These are phyloP conservation scores for Agaricus sinodeliciosus DNA, from an alignment of 768 basidiomycete genomes.

Conservation along the genomic window DNA sequence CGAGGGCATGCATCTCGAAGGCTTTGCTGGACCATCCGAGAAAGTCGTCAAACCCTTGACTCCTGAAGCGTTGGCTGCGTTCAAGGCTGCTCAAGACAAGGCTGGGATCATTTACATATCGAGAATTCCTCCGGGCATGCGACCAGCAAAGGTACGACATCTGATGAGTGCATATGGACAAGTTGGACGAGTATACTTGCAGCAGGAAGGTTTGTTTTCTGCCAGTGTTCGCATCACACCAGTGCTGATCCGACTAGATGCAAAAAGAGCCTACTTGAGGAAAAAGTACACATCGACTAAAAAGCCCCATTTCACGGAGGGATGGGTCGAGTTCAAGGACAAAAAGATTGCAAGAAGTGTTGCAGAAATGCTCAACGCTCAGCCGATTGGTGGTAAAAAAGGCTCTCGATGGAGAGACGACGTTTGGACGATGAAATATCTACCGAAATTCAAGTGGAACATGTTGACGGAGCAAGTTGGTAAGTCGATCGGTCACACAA, in stretches of 20 bases:
- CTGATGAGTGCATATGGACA: constrained; percentile 88
- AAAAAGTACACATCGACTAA: constrained; percentile 78
- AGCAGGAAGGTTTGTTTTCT: constrained; percentile 69
- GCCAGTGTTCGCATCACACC: not conserved
- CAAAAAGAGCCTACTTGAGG: constrained; percentile 82
- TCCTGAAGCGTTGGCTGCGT: constrained; percentile 67
- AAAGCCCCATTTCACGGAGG: constrained; percentile 87
- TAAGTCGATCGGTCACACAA: constrained; percentile 33
- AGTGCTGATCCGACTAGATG: constrained; percentile 37
- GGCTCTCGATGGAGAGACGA: constrained; percentile 90
- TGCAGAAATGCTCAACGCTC: constrained; percentile 94
- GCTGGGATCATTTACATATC: constrained; percentile 94
- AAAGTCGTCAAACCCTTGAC: constrained; percentile 70
- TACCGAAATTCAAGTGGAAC: constrained; percentile 97
- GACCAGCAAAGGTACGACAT: constrained; percentile 91
- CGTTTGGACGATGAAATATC: constrained; percentile 99
- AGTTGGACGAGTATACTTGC: constrained; percentile 87
- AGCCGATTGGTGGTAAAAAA: constrained; percentile 92
- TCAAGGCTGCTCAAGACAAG: constrained; percentile 63
- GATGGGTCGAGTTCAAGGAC: constrained; percentile 98
- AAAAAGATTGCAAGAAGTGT: constrained; percentile 86
- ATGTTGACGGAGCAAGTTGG: constrained; percentile 99
- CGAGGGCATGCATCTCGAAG: constrained; percentile 52
- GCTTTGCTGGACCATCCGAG: constrained; percentile 42
- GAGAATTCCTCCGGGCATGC: constrained; percentile 96